phyloP scores from a whole-genome alignment of 2,329 filamentous ascomycete genomes.

The Xylariaceae sp. region DNA sequence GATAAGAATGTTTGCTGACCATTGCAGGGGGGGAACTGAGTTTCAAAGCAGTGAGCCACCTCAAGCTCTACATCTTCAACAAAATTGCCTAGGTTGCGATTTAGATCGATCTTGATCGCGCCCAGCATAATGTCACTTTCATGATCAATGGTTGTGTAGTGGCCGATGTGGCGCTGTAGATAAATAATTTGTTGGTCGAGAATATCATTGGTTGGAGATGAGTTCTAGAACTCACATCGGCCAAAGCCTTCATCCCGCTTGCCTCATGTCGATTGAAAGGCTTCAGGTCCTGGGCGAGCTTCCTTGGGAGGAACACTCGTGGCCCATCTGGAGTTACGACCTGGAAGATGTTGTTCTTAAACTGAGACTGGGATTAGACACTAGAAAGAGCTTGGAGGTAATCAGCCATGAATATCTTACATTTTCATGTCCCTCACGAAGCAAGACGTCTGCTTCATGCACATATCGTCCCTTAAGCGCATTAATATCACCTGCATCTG shows the following conservation, averaged over 20 bases:
- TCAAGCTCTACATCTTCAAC: constrained; percentile 38
- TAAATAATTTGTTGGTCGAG: constrained; percentile 1
- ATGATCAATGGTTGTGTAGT: constrained; percentile 41
- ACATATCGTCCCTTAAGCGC: constrained; percentile 37
- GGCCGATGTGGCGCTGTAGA: constrained; percentile 37
- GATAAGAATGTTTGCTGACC: constrained; percentile 26
- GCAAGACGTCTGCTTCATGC: constrained; percentile 37
- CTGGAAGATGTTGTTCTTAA: constrained; percentile 39
- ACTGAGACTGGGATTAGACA: constrained; percentile 26
- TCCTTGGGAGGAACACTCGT: constrained; percentile 38
- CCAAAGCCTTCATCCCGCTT: constrained; percentile 40
- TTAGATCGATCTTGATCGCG: constrained; percentile 40
- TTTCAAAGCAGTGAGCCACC: constrained; percentile 37
- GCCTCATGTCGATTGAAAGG: constrained; percentile 37
- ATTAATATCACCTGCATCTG: constrained; percentile 27
- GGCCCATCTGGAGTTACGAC: constrained; percentile 39
- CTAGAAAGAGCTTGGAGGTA: background rate
- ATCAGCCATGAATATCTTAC: constrained; percentile 8
- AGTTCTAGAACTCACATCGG: constrained; percentile 33
- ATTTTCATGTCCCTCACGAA: constrained; percentile 38
- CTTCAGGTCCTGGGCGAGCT: constrained; percentile 37
- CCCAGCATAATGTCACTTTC: constrained; percentile 41
- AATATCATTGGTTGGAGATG: background rate
- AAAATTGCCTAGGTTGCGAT: constrained; percentile 38
- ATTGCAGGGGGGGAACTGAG: constrained; percentile 37